phyloP scores from a whole-genome alignment of 495 filamentous ascomycete species.

The Penicillium chermesinum region DNA sequence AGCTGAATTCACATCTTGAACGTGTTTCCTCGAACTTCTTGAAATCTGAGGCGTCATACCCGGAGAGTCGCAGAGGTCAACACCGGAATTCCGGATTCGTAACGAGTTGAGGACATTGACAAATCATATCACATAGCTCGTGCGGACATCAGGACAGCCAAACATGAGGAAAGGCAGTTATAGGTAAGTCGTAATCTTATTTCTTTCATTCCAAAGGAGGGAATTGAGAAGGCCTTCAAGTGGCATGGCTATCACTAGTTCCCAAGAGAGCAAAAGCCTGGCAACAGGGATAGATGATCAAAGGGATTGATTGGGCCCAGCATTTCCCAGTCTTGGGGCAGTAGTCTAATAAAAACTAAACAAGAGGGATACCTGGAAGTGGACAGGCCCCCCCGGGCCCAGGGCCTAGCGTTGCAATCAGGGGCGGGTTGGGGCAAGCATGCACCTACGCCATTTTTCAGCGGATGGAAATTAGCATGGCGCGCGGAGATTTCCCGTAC shows the following conservation, averaged over 20 bases:
- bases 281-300: background rate
- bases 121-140: too few relatives aligned
- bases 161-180: background rate
- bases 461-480: constrained; percentile 1
- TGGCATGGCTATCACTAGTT: background rate
- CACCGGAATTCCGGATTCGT: too few relatives aligned
- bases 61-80: too few relatives aligned
- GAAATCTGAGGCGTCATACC: too few relatives aligned
- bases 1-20: too few relatives aligned
- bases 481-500: constrained; percentile 1
- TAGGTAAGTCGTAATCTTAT: too few relatives aligned
- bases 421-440: background rate
- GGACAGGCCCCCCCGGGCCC: background rate
- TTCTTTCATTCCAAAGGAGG: background rate
- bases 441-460: constrained; percentile 2
- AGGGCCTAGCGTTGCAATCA: background rate
- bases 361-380: background rate
- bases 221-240: background rate
- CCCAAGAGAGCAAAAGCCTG: background rate
- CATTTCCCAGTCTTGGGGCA: background rate
- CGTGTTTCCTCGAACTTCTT: too few relatives aligned
- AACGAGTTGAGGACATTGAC: too few relatives aligned
- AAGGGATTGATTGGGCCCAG: background rate
- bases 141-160: too few relatives aligned
- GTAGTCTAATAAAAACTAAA: background rate